phyloP scores from a whole-genome alignment of 768 basidiomycete species.

The Naematelia encephala region DNA sequence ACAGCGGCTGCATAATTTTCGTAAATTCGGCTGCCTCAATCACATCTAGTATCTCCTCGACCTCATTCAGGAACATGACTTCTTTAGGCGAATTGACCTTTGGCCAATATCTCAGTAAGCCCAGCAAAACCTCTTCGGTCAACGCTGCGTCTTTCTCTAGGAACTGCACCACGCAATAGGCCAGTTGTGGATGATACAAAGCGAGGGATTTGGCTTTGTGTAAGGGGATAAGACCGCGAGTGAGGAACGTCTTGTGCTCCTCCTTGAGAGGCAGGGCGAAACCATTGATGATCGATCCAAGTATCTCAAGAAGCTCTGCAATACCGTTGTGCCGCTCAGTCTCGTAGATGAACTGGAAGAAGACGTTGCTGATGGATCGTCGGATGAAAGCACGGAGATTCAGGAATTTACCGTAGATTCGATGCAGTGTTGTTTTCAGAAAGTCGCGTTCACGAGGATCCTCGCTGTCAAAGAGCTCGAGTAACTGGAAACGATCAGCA shows the following conservation, averaged over 20 bases:
- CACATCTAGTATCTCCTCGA: slow-evolving; percentile 97
- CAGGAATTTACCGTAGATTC: slow-evolving; percentile 99
- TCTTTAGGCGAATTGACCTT: slow-evolving; percentile 99
- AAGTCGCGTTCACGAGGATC: slow-evolving; percentile 99
- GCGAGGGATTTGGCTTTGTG: slow-evolving; percentile 99
- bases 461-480: slow-evolving; percentile 97
- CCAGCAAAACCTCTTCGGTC: slow-evolving; percentile 93
- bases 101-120: slow-evolving; percentile 96
- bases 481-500: slow-evolving; percentile 57
- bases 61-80: slow-evolving; percentile 99
- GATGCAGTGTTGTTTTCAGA: slow-evolving; percentile 96
- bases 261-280: slow-evolving; percentile 97
- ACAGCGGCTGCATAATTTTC: slow-evolving; percentile 88
- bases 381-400: slow-evolving; percentile 98
- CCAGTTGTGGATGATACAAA: slow-evolving; percentile 96
- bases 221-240: slow-evolving; percentile 85
- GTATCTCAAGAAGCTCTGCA: slow-evolving; percentile 93
- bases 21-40: slow-evolving; percentile 94
- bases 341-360: slow-evolving; percentile 98
- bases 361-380: slow-evolving; percentile 98
- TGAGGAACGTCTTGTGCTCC: slow-evolving; percentile 97
- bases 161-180: slow-evolving; percentile 99
- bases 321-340: slow-evolving; percentile 99
- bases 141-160: slow-evolving; percentile 89
- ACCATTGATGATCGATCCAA: slow-evolving; percentile 99